Evolutionary conservation across 768 basidiomycete species (phyloP), one percentile per base, ranked within the genome.

Genomic region (Boletus rubroflammeus): DNA sequence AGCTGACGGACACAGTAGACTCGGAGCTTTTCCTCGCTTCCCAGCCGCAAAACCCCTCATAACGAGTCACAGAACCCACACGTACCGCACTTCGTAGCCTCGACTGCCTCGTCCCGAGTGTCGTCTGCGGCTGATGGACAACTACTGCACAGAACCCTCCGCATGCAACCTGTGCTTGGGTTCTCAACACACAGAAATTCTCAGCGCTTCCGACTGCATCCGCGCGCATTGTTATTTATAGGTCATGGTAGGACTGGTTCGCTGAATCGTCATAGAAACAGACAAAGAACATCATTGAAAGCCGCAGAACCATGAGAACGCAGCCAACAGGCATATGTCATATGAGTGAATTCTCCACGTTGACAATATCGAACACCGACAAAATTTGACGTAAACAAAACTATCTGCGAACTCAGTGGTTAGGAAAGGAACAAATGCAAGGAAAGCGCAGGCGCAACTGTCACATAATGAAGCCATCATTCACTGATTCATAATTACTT

Each of bases 21-120:
- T 21, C 54, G 54, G 54, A 28, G 8, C n/a, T 17, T 55, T 46
- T 43, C 35, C 17, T 47, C 54, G 53, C 54, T 56, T 55, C 54
- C 42, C 34, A 29, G 31, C 39, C 32, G 45, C 42, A 23, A 7
- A 15, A 9, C 52, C 51, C 53, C 51, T 36, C 34, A 52, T 52
- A 50, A 26, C 45, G 13, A 48, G 47, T 51, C 50, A 49, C 48
- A 26, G 19, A 49, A 49, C 14, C 48, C 26, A 19, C 35, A 41
- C 21, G 13, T 28, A 25, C 23, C 4, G 4, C 23, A n/a, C n/a
- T n/a, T n/a, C n/a, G n/a, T n/a, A n/a, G n/a, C 23, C 23, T 25
- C 23, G 23, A 25, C 23, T 25, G 23, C 23, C 23, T 25, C n/a
- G 28, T 29, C 8, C 13, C 13, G 32, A 32, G 13, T 2, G 32